Conservation (phyloP, 2,329 filamentous ascomycete genomes). For the Fusarium liriodendri region DNA sequence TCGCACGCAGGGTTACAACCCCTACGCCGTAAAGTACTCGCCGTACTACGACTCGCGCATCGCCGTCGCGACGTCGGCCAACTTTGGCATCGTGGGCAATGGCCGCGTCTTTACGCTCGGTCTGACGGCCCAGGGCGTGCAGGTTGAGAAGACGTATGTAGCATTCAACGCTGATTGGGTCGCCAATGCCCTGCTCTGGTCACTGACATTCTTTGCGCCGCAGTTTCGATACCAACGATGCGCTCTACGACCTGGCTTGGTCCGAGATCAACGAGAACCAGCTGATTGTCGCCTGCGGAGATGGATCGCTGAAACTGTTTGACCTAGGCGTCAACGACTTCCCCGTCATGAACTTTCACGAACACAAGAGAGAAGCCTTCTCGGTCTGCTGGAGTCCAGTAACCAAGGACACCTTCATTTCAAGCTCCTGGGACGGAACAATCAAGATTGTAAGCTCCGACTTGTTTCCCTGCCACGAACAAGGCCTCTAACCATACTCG, state of each 20-base stretch:
- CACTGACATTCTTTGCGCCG: background rate
- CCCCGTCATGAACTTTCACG: constrained; percentile 90
- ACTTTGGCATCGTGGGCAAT: constrained; percentile 98
- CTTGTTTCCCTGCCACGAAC: background rate
- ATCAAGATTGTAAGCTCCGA: constrained; percentile 76
- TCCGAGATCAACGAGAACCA: constrained; percentile 98
- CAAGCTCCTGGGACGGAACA: constrained; percentile 95
- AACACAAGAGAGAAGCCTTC: constrained; percentile 94
- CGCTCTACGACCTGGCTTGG: constrained; percentile 94
- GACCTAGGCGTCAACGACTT: constrained; percentile 85
- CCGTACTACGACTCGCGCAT: constrained; percentile 97
- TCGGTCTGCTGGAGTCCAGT: constrained; percentile 93
- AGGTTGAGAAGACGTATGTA: constrained; percentile 81
- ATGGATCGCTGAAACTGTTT: constrained; percentile 95
- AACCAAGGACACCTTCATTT: constrained; percentile 89
- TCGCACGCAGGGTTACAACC: constrained; percentile 92
- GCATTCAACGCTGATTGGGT: background rate
- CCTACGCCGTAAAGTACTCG: constrained; percentile 97
- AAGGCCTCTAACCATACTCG: constrained; percentile 13
- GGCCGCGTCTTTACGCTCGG: constrained; percentile 88
- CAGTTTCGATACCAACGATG: constrained; percentile 96
- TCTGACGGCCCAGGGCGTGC: constrained; percentile 84
- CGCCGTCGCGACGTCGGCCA: constrained; percentile 89
- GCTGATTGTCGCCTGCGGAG: constrained; percentile 86
- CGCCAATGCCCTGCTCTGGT: background rate